A percentile compares a stretch with the other conserved stretches of the same genome.
Evolutionary conservation across 2,329 filamentous ascomycete genomes (phyloP).

Genomic region (Lasiodiplodia theobromae): DNA sequence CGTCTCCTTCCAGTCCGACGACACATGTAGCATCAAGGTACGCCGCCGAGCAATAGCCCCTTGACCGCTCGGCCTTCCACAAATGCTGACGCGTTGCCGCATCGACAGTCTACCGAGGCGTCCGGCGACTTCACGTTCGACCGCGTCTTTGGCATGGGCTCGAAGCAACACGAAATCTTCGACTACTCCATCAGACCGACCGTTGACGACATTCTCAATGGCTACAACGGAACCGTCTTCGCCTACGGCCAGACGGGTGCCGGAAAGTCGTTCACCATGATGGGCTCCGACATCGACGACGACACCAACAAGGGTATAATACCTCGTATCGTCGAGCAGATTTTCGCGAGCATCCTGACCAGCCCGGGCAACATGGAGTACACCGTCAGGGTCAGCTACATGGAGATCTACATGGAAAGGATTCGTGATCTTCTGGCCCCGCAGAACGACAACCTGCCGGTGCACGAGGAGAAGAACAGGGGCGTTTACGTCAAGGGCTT

Average conservation of each 20-base stretch:
- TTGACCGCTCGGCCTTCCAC: not conserved
- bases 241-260: constrained; percentile 98
- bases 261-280: constrained; percentile 99
- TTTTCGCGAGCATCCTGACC: constrained; percentile 92
- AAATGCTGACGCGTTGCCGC: constrained; percentile 30
- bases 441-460: constrained; percentile 92
- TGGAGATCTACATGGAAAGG: constrained; percentile 99
- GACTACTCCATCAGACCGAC: constrained; percentile 96
- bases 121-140: constrained; percentile 90
- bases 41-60: constrained; percentile 39
- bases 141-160: constrained; percentile 94
- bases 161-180: constrained; percentile 91
- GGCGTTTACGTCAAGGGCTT: constrained; percentile 97
- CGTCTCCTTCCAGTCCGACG: constrained; percentile 84
- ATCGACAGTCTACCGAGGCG: constrained; percentile 76
- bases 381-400: constrained; percentile 97
- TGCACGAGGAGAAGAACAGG: constrained; percentile 97
- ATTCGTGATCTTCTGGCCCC: constrained; percentile 93
- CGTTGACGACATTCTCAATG: constrained; percentile 97
- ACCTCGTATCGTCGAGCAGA: constrained; percentile 95
- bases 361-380: constrained; percentile 96
- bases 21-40: constrained; percentile 88
- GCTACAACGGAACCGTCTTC: constrained; percentile 99
- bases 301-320: constrained; percentile 90
- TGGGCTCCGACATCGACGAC: constrained; percentile 94